phyloP scores from a whole-genome alignment of 2,329 filamentous ascomycete species.

The Penicillium sp. region DNA sequence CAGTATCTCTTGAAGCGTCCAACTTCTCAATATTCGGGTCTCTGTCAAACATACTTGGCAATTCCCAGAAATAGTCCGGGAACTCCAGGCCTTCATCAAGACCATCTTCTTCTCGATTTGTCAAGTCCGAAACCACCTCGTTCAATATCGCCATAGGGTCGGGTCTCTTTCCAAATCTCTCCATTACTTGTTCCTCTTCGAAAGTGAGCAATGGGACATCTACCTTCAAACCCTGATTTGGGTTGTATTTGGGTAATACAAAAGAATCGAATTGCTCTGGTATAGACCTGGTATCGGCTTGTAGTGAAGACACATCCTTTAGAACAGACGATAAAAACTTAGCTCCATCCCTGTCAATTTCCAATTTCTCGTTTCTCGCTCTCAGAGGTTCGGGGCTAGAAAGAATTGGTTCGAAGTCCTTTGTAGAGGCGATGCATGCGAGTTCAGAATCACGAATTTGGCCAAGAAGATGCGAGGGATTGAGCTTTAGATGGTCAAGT shows the following conservation, averaged over 20 bases:
- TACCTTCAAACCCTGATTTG: neutral
- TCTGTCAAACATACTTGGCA: conserved; percentile 21
- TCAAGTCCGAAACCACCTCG: conserved; percentile 19
- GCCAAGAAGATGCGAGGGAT: conserved; percentile 21
- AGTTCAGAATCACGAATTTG: conserved; percentile 6
- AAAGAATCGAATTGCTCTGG: conserved; percentile 14
- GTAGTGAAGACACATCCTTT: conserved; percentile 13
- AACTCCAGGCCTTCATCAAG: conserved; percentile 43
- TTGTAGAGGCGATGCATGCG: conserved; percentile 17
- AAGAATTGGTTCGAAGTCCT: conserved; percentile 21
- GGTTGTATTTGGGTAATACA: conserved; percentile 14
- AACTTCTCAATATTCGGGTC: conserved; percentile 23
- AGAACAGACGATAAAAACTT: conserved; percentile 29
- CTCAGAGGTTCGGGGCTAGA: conserved; percentile 16
- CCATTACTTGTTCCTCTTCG: neutral
- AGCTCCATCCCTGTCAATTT: conserved; percentile 27
- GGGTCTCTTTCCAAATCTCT: neutral
- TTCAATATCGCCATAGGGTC: neutral
- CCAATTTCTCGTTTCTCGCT: conserved; percentile 29
- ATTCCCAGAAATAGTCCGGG: conserved; percentile 31
- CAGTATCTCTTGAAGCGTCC: conserved; percentile 20
- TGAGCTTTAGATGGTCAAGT: conserved; percentile 30
- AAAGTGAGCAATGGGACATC: neutral
- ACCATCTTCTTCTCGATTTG: conserved; percentile 28
- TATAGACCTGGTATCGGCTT: conserved; percentile 7